Percentiles rank a stretch among this genome's conserved stretches.
These are phyloP conservation scores for Aspergillus carbonarius DNA, from an alignment of 2,329 filamentous ascomycete species.

Conservation along the genomic window DNA sequence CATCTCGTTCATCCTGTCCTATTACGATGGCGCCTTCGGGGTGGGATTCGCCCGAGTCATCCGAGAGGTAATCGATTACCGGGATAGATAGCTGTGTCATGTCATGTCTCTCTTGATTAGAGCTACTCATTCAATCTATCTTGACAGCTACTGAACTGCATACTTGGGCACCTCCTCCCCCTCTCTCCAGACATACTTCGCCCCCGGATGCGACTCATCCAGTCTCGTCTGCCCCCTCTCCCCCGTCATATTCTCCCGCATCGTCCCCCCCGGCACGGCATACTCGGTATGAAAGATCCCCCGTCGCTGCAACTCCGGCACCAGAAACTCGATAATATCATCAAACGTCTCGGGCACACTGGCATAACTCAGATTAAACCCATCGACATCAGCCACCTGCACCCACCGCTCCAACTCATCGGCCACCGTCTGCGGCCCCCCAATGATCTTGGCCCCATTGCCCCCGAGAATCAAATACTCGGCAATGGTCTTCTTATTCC, in stretches of 20 bases:
- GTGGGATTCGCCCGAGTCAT: no score
- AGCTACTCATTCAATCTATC: no score
- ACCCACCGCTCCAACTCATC: slow-evolving; percentile 41
- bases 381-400: slow-evolving; percentile 35
- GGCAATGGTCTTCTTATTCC: slow-evolving; percentile 38
- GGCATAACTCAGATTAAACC: slow-evolving; percentile 38
- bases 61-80: no score
- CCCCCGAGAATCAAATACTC: slow-evolving; percentile 37
- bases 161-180: slow-evolving; percentile 36
- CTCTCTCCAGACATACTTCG: slow-evolving; percentile 36
- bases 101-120: no score
- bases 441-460: slow-evolving; percentile 37
- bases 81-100: no score
- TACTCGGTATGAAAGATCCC: slow-evolving; percentile 42
- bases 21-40: no score
- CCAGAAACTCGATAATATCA: slow-evolving; percentile 32
- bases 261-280: slow-evolving; percentile 37
- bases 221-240: slow-evolving; percentile 30
- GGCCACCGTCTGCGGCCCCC: slow-evolving; percentile 37
- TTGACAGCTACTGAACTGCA: no score
- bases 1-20: no score
- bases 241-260: slow-evolving; percentile 42
- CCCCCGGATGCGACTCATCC: slow-evolving; percentile 37
- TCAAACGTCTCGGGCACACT: slow-evolving; percentile 38
- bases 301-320: slow-evolving; percentile 35